Evolutionary conservation across 1,139 yeast species (phyloP), one percentile per base, ranked within the genome.

Genomic region (Yamadazyma mexicana): DNA sequence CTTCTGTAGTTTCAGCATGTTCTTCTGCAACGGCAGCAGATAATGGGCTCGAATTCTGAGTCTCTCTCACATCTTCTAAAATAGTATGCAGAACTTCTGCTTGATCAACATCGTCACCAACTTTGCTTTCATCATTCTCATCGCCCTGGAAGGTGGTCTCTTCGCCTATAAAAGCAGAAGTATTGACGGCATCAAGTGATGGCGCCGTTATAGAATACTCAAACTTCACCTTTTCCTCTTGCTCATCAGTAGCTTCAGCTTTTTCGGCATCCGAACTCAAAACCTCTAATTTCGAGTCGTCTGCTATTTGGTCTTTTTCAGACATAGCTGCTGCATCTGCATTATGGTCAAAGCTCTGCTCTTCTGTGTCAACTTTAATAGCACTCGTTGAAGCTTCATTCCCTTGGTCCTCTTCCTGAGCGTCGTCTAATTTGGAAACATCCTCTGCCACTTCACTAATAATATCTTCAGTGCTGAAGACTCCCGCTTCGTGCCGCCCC

Each of bases 1-100:
- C 45, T 31, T 46, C 49, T 5, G 45, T 30, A 6, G 37, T 5
- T 27, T 27, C 17, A 12, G 30, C 15, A 6, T 32, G 16, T 18
- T 11, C 24, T 4, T 23, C 34, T n/a, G 11, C 22, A 24, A n/a
- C n/a, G n/a, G n/a, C n/a, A n/a, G n/a, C 22, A 8, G 22, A 8
- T 20, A 20, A 20, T 20, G 22, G 22, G 8, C 22, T 20, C 8
- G 22, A 20, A 20, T 5, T 6, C 22, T 20, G 8, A 8, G 8
- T 20, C 26, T 10, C 26, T 10, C 11, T 12, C 9, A 24, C 4
- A 9, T 24, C 26, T 24, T 24, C 26, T n/a, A n/a, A n/a, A n/a
- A n/a, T 20, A 9, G 9, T 20, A 6, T 6, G 23, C 9, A 9
- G 9, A 6, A 20, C 26, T 5, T 24, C 11, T 4, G n/a, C 26